A percentile compares a stretch with the other conserved stretches of the same genome.
phyloP scores from a whole-genome alignment of 768 basidiomycete genomes.

The Strobilomyces dryophilus region DNA sequence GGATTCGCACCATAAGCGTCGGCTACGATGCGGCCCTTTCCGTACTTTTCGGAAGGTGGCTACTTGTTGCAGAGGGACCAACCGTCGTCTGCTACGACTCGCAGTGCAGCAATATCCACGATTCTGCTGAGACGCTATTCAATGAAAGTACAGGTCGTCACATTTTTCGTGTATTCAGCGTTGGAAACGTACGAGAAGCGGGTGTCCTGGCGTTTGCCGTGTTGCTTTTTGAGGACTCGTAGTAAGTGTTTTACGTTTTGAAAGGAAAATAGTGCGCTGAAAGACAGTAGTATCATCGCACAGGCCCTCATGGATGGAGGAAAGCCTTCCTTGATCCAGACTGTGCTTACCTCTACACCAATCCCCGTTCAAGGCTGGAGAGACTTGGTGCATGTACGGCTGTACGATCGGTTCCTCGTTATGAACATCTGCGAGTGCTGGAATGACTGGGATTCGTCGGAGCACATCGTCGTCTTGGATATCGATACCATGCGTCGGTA shows the following conservation, averaged over 20 bases:
- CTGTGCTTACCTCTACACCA: background rate
- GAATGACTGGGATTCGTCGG: background rate
- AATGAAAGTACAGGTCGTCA: background rate
- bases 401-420: conserved; percentile 9
- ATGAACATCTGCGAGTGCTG: conserved; percentile 5
- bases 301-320: background rate
- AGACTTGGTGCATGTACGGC: background rate
- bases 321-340: background rate
- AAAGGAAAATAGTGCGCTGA: background rate
- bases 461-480: conserved; percentile 1
- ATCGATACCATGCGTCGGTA: conserved; percentile 5
- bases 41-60: conserved; percentile 7
- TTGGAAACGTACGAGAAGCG: background rate
- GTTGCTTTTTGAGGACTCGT: conserved; percentile 3
- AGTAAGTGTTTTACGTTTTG: background rate
- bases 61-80: conserved; percentile 8
- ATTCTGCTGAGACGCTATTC: background rate
- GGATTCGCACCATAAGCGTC: background rate
- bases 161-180: conserved; percentile 1
- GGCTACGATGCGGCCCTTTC: background rate
- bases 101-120: background rate
- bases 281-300: background rate
- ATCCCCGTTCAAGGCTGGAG: background rate
- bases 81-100: conserved; percentile 10
- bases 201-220: conserved; percentile 7